Evolutionary conservation across 2,329 filamentous ascomycete species (phyloP), one percentile per base, ranked within the genome.

Genomic region (Taxawa tesnikishii): DNA sequence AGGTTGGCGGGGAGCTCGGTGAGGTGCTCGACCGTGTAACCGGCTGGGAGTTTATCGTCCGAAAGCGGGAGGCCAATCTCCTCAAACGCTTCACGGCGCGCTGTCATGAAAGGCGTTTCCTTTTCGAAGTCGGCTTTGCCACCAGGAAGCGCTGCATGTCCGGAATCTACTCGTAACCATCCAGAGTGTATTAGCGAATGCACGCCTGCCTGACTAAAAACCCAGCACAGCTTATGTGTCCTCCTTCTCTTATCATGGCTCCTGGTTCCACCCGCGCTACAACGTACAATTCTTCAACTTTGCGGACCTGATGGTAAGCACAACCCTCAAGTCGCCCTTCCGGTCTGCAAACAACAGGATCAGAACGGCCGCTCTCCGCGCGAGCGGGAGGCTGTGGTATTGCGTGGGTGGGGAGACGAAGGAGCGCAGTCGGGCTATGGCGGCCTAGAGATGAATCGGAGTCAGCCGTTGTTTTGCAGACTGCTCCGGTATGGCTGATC

Each of bases 61-160:
- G 75, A 67, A 48, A 78, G 67, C 2, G 88, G 83, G 3, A 96
- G 73, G 2, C 88, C 88, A 42, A 96, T 94, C 55, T 96, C 88
- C 55, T 96, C 88, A 54, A 72, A 81, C 1, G 88, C 87, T 64
- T 96, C 88, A 41, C 88, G 75, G 14, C 88, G 75, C 6, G 88
- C 85, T 31, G 87, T 92, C 49, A 87, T 71, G 55, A 83, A 83
- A 58, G 65, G 59, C 2, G 64, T 68, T 51, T 79, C 74, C 6
- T 52, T 38, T 7, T 65, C 46, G 0, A 57, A 55, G 40, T 76
- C 73, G 32, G 72, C 64, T 55, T 71, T 73, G 32, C 69, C 87
- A 32, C 84, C 84, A 0, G 85, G 84, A 33, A 94, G 74, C 19
- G 85, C 85, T 14, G 83, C 85, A 49, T 94, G 84, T 15, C 84